Conservation (phyloP, 2,329 filamentous ascomycete genomes). For the Cladosporium sphaerospermum region DNA sequence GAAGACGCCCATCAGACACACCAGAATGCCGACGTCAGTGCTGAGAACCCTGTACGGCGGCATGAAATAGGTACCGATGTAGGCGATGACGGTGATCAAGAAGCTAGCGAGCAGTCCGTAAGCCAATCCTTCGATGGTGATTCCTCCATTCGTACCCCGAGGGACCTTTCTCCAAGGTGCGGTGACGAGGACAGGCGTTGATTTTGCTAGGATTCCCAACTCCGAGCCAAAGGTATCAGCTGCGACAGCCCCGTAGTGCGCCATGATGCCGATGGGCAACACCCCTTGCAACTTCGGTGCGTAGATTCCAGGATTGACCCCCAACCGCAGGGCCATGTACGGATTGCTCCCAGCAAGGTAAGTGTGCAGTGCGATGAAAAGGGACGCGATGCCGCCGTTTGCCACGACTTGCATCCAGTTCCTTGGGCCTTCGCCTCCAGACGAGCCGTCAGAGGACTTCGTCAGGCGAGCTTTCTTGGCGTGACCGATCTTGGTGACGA, state of each 20-base stretch:
- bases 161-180: slow-evolving; percentile 75
- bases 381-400: slow-evolving; percentile 73
- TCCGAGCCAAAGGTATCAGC: slow-evolving; percentile 95
- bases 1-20: slow-evolving; percentile 67
- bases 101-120: slow-evolving; percentile 36
- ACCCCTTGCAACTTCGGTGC: slow-evolving; percentile 35
- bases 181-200: slow-evolving; percentile 76
- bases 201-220: slow-evolving; percentile 78
- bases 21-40: slow-evolving; percentile 15
- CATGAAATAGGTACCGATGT: slow-evolving; percentile 34
- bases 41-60: slow-evolving; percentile 18
- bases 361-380: slow-evolving; percentile 51
- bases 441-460: slow-evolving; percentile 63
- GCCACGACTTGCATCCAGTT: slow-evolving; percentile 86
- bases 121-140: slow-evolving; percentile 65
- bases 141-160: slow-evolving; percentile 87
- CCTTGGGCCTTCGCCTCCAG: slow-evolving; percentile 73
- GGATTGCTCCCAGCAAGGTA: slow-evolving; percentile 33
- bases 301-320: slow-evolving; percentile 31
- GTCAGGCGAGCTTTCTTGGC: slow-evolving; percentile 78
- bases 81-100: slow-evolving; percentile 60
- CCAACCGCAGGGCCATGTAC: slow-evolving; percentile 27
- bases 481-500: slow-evolving; percentile 86
- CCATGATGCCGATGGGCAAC: slow-evolving; percentile 44
- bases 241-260: slow-evolving; percentile 75